These are phyloP conservation scores for Crithidia bombi DNA, from an alignment of 208 protist genomes.

Conservation along the genomic window DNA sequence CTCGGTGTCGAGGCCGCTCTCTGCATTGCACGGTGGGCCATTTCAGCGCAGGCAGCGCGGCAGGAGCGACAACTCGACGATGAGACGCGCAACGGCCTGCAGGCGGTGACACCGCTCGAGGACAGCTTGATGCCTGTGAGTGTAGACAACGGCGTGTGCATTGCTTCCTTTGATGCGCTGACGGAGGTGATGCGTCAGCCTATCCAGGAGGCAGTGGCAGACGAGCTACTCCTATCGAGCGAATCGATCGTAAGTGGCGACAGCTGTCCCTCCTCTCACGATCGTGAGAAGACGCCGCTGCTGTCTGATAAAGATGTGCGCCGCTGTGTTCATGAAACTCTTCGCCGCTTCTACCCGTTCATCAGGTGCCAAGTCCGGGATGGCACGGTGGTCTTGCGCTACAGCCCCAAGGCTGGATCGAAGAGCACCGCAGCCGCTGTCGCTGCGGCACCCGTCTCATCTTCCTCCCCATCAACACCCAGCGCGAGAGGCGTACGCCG, in stretches of 20 bases:
- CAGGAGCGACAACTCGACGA: slow-evolving; percentile 9
- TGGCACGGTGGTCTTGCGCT: slow-evolving; percentile 42
- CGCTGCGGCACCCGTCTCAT: neutral
- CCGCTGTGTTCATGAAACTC: slow-evolving; percentile 66
- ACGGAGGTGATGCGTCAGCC: slow-evolving; percentile 13
- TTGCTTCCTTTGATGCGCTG: slow-evolving; percentile 25
- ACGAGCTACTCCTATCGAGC: no score
- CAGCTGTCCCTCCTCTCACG: neutral
- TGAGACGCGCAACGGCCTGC: slow-evolving; percentile 6
- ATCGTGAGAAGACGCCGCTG: neutral
- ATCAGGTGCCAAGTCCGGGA: slow-evolving; percentile 59
- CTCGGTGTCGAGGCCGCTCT: slow-evolving; percentile 39
- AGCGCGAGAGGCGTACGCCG: slow-evolving; percentile 15
- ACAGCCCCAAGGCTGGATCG: neutral
- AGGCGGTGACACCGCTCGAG: neutral
- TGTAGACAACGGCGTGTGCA: slow-evolving; percentile 14
- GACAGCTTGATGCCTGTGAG: slow-evolving; percentile 2
- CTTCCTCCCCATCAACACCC: no score
- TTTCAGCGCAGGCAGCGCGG: slow-evolving; percentile 20
- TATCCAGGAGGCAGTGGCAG: neutral
- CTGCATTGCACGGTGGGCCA: slow-evolving; percentile 41
- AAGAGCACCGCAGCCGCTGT: neutral
- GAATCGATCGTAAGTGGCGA: no score
- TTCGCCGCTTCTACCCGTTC: slow-evolving; percentile 69
- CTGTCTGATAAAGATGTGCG: slow-evolving; percentile 65